Evolutionary conservation across 202 grass and related monocot genomes (phyloP).

Genomic region (Schoenoplectus tabernaemontani): DNA sequence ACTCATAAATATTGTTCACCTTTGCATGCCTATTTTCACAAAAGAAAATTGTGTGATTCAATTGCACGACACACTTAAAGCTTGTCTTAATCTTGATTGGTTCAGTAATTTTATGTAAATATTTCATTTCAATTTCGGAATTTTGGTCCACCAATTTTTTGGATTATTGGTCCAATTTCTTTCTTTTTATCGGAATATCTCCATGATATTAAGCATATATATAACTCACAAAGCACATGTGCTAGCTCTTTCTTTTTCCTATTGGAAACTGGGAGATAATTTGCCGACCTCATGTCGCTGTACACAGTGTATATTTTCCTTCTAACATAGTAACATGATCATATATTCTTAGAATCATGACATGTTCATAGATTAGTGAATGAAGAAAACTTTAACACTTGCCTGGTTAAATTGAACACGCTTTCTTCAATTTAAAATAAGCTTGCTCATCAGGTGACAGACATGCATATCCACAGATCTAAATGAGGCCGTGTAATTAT

Average conservation of each 20-base stretch:
- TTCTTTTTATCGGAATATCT: not conserved
- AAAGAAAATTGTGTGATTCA: too few species aligned
- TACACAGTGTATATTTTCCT: not conserved
- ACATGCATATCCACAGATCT: slow-evolving; percentile 18
- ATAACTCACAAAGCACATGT: not conserved
- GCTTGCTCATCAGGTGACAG: not conserved
- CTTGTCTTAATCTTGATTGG: too few species aligned
- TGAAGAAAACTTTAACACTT: not conserved
- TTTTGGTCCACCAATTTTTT: too few species aligned
- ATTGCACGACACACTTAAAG: too few species aligned
- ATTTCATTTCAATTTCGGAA: too few species aligned
- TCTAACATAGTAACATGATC: not conserved
- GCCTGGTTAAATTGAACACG: not conserved
- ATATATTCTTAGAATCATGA: not conserved
- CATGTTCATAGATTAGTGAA: not conserved
- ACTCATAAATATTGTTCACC: too few species aligned
- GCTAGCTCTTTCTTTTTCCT: not conserved
- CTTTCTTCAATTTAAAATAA: not conserved
- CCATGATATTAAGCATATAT: not conserved
- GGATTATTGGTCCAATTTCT: not conserved
- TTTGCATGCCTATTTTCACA: too few species aligned
- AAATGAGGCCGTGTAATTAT: not conserved
- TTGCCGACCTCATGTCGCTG: not conserved
- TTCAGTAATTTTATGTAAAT: too few species aligned
- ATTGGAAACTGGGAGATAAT: not conserved